Base-by-base conservation (phyloP, 805 yeast species). In the Teunomyces tritomae region DNA sequence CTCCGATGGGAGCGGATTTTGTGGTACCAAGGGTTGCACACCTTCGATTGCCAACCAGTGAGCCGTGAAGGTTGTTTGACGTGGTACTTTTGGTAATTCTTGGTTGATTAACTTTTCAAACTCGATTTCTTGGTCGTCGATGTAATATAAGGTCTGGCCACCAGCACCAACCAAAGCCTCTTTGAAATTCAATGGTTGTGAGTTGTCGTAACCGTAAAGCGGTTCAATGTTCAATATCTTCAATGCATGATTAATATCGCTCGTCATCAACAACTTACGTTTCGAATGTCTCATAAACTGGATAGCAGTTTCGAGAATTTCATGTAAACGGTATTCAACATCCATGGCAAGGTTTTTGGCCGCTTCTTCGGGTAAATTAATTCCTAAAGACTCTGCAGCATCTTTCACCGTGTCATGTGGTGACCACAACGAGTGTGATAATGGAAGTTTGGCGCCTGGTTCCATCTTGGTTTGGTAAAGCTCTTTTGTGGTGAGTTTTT, bases 11-110 rank as follows among this genome's bases (percentile, higher is more conserved):
- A 85, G 78, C 20, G 99, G 99, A 69, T 94, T 94, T 68, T 95
- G 99, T 1, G 97, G 96, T 47, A 94, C 92, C 28, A 94, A 85
- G 0, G 99, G 99, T 63, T 94, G 99, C 7, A 94, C 96, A 49
- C 99, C 99, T 67, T 94, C 99, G 46, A 94, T 88, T 0, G 99
- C 98, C 28, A 95, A 75, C 98, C 99, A 92, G 64, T 87, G 96
- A 5, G 97, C 96, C 0, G 98, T 90, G 65, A 88, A 91, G 0
- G 96, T 85, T 2, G 96, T 85, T 50, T 85, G 84, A 49, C 98
- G 78, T 4, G 99, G 99, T 2, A 95, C 96, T 58, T 86, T 89
- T 5, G 99, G 99, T 50, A 94, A 73, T 28, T 97, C 97, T 63
- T 87, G 92, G 63, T 94, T 92, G 56, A 94, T 87, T 48, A 95